A percentile compares a stretch with the other conserved stretches of the same genome.
phyloP scores from a whole-genome alignment of 2,329 filamentous ascomycete genomes.

The Fusarium nanum region DNA sequence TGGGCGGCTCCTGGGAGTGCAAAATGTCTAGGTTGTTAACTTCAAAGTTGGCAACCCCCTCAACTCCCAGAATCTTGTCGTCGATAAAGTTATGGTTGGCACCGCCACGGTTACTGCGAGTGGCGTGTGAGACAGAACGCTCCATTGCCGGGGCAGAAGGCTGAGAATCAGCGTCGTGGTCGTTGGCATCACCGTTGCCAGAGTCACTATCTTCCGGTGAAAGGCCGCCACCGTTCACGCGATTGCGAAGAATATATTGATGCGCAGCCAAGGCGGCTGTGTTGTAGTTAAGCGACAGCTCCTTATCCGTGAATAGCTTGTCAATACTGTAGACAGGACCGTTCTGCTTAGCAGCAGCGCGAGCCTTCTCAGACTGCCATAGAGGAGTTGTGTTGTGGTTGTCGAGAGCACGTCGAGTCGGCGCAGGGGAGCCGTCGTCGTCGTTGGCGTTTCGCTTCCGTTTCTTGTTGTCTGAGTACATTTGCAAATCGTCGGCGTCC shows the following conservation, averaged over 20 bases:
- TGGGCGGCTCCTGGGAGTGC: conserved; percentile 65
- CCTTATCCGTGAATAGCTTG: conserved; percentile 77
- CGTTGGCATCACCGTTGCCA: conserved; percentile 62
- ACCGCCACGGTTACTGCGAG: conserved; percentile 68
- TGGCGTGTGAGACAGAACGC: conserved; percentile 72
- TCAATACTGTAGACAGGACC: conserved; percentile 74
- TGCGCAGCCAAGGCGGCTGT: conserved; percentile 71
- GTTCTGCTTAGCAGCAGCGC: conserved; percentile 64
- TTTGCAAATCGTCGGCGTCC: conserved; percentile 68
- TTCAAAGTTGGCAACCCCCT: conserved; percentile 70
- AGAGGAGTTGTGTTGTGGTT: conserved; percentile 68
- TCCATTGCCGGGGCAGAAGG: conserved; percentile 69
- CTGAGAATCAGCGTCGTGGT: conserved; percentile 60
- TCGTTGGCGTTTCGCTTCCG: conserved; percentile 70
- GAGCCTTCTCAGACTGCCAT: conserved; percentile 71
- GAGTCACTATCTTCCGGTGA: conserved; percentile 66
- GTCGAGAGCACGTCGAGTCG: conserved; percentile 66
- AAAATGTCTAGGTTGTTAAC: conserved; percentile 68
- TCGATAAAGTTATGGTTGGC: conserved; percentile 67
- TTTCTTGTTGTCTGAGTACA: conserved; percentile 69
- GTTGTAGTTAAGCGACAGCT: conserved; percentile 74
- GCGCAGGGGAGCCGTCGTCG: conserved; percentile 72
- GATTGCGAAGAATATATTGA: conserved; percentile 70
- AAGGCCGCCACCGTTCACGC: conserved; percentile 61
- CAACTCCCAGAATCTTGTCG: conserved; percentile 68